Conservation (phyloP, 306 rosid genomes). For the Parietaria judaica region DNA sequence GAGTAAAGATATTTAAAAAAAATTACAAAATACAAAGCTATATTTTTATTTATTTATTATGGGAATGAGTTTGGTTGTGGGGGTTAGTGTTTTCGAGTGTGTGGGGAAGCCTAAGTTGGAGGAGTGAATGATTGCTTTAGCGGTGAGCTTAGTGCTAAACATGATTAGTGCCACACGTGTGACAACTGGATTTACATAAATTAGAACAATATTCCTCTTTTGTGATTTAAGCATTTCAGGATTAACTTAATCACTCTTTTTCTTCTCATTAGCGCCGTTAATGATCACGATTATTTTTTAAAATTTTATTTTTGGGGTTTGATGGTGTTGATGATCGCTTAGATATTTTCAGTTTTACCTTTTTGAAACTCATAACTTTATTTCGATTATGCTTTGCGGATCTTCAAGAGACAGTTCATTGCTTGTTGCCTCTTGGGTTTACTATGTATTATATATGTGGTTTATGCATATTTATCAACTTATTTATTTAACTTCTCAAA, state of each 20-base stretch:
- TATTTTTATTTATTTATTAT: not conserved
- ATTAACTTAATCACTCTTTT: conserved; percentile 4
- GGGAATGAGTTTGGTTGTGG: conserved; percentile 7
- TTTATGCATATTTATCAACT: no score
- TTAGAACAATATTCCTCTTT: conserved; percentile 6
- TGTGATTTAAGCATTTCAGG: conserved; percentile 7
- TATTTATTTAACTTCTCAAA: no score
- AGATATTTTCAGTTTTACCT: not conserved
- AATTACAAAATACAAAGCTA: no score
- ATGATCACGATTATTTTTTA: conserved; percentile 33
- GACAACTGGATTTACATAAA: conserved; percentile 60
- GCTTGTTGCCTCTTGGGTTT: no score
- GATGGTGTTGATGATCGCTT: not conserved
- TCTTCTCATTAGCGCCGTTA: conserved; percentile 16
- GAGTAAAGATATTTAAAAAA: no score
- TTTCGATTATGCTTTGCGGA: no score
- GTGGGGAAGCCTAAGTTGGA: conserved; percentile 50
- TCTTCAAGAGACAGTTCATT: no score
- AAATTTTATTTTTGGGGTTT: conserved; percentile 7
- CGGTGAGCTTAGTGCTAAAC: conserved; percentile 63
- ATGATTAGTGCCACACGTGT: conserved; percentile 88
- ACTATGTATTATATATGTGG: no score
- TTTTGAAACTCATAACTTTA: no score
- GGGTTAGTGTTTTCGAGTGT: conserved; percentile 15
- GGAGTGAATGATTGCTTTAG: conserved; percentile 58